Conservation (phyloP, 208 protist genomes). For the Leishmania guyanensis region DNA sequence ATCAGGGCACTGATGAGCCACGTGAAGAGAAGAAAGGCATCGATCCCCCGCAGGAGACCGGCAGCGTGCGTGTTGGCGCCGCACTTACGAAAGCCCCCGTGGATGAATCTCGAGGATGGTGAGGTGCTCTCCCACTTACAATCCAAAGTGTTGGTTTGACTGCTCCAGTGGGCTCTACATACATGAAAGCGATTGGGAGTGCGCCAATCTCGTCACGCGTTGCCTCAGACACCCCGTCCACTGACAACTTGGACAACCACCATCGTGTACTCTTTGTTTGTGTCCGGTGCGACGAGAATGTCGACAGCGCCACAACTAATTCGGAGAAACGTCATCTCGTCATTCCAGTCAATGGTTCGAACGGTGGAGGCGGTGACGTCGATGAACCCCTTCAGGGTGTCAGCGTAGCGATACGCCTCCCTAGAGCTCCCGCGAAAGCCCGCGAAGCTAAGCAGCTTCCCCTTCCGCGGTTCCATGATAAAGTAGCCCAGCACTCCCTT, state of each 20-base stretch:
- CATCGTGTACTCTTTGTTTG: constrained; percentile 79
- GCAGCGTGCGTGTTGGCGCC: neutral
- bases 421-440: constrained; percentile 59
- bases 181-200: neutral
- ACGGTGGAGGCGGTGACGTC: constrained; percentile 72
- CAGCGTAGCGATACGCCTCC: constrained; percentile 57
- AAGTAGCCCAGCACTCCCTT: constrained; percentile 83
- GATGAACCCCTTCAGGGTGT: constrained; percentile 69
- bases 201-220: neutral
- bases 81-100: neutral
- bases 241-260: constrained; percentile 76
- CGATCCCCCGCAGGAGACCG: neutral
- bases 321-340: constrained; percentile 84
- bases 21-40: neutral
- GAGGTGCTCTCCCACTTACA: neutral
- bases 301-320: constrained; percentile 68
- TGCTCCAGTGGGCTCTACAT: neutral
- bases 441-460: constrained; percentile 56
- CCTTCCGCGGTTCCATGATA: constrained; percentile 65
- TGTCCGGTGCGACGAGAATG: constrained; percentile 77
- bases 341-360: constrained; percentile 74
- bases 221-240: neutral
- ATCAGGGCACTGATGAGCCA: neutral
- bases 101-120: neutral
- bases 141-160: constrained; percentile 1